Base-by-base conservation (phyloP, 495 filamentous ascomycete genomes). In the Viridothelium virens region DNA sequence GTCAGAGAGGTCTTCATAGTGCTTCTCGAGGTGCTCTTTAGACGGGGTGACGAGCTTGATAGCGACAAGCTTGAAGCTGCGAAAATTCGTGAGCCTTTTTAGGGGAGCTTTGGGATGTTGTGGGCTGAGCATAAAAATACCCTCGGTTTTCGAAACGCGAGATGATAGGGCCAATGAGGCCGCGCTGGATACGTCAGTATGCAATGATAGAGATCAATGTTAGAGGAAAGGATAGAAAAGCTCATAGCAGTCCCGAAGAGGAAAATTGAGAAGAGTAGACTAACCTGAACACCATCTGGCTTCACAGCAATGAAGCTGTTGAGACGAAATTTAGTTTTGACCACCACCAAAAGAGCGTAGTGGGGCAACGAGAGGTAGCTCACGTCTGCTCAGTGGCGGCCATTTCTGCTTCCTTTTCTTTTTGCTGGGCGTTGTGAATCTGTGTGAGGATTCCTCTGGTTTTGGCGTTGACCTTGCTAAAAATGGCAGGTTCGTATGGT, bases 271-370 rank as follows among this genome's bases (percentile, higher is more conserved):
- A 53, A n/a, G 9, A 53, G 16, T 10, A 59, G 64, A 48, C 83
- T 71, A 88, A 96, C 92, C 87, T 97, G 94, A 83, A 98, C 94
- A 79, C 94, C 94, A 82, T 97, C 92, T 75, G 92, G 92, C 90
- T 97, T 97, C 86, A 97, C 89, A 75, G 92, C 92, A 85, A 97
- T 96, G 88, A 97, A 97, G 80, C 92, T 97, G 73, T 44, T 18
- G 37, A 50, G 16, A 36, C 10, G 18, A 68, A 69, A 66, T 73
- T 63, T 71, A 68, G 67, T 65, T 70, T 88, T 76, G 86, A 84
- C 79, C 70, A 76, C 70, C 76, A 69, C 71, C 70, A 48, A 33
- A 39, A 25, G 25, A 25, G 25, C 25, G 25, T 53, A 44, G 41
- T 68, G 67, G 53, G 53, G 53, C 18, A 59, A 36, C 3, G 37